phyloP scores from a whole-genome alignment of 768 basidiomycete genomes.

The Fistulinella prunicolor region DNA sequence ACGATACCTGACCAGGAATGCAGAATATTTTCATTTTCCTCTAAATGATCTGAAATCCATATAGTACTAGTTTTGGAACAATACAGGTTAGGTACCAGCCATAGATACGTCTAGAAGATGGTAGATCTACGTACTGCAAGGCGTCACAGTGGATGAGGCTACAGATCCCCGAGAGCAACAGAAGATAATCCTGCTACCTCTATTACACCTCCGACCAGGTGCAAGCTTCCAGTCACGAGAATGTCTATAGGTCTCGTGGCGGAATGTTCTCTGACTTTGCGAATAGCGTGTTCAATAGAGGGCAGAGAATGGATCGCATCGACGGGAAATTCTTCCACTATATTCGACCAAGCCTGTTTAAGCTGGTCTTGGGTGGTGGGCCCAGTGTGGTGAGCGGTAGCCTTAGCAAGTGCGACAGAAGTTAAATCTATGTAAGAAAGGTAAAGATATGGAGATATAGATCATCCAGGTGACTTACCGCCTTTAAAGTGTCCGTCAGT shows the following conservation, averaged over 20 bases:
- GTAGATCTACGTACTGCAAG: neutral
- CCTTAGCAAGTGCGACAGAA: conserved; percentile 52
- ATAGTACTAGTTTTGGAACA: neutral
- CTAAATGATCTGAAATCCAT: neutral
- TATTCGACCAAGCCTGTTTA: conserved; percentile 64
- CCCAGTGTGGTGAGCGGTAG: conserved; percentile 54
- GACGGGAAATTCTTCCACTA: conserved; percentile 59
- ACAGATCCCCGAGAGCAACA: conserved; percentile 50
- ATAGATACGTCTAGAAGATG: conserved; percentile 3
- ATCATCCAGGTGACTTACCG: conserved; percentile 47
- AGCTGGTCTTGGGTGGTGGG: conserved; percentile 78
- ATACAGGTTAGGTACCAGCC: conserved; percentile 9
- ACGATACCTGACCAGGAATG: too few species aligned
- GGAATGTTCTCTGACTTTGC: conserved; percentile 49
- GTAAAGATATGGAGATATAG: conserved; percentile 3
- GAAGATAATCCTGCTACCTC: conserved; percentile 85
- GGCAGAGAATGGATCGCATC: conserved; percentile 74
- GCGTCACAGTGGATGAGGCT: neutral
- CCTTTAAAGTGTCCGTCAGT: conserved; percentile 86
- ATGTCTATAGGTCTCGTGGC: conserved; percentile 45
- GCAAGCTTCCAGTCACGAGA: conserved; percentile 90
- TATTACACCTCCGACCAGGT: conserved; percentile 90
- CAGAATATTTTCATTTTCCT: neutral
- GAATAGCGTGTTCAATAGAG: conserved; percentile 88
- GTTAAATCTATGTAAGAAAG: conserved; percentile 61